phyloP scores from a whole-genome alignment of 345 rosid species.

The Pugionium dolabratum region DNA sequence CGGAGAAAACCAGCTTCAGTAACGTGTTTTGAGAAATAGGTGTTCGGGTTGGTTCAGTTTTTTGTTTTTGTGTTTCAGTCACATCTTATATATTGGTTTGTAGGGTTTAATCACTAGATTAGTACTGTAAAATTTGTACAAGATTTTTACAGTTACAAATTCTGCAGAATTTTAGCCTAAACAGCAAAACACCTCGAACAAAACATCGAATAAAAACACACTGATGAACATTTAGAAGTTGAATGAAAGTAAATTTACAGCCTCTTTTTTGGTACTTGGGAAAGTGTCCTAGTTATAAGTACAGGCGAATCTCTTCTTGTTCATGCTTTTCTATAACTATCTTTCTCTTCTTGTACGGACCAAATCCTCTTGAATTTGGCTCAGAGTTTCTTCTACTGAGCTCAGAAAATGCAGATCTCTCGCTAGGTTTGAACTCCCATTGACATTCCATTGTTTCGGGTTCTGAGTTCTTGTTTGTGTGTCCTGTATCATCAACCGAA shows the following conservation, averaged over 20 bases:
- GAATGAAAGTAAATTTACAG: slow-evolving; percentile 7
- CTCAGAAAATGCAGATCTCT: slow-evolving; percentile 44
- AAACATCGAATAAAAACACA: slow-evolving; percentile 12
- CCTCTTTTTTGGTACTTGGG: slow-evolving; percentile 1
- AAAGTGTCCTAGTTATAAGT: slow-evolving; percentile 26
- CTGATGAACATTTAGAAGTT: slow-evolving; percentile 10
- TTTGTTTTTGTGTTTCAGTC: too few relatives aligned
- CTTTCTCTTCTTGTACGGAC: slow-evolving; percentile 58
- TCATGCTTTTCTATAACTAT: slow-evolving; percentile 31
- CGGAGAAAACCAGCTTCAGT: too few relatives aligned
- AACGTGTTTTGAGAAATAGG: too few relatives aligned
- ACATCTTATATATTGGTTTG: too few relatives aligned
- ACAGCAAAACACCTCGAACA: slow-evolving; percentile 27
- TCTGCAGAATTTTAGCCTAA: slow-evolving; percentile 20
- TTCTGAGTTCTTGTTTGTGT: slow-evolving; percentile 45
- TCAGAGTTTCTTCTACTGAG: slow-evolving; percentile 34
- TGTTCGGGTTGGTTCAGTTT: too few relatives aligned
- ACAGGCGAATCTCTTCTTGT: slow-evolving; percentile 42
- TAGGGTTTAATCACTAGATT: slow-evolving; percentile 3
- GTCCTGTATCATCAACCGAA: slow-evolving; percentile 47
- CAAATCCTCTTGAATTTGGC: slow-evolving; percentile 52
- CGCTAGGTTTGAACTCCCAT: slow-evolving; percentile 43
- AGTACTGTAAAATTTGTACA: slow-evolving; percentile 17
- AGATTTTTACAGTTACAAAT: slow-evolving; percentile 27
- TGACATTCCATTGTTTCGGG: slow-evolving; percentile 32